Evolutionary conservation across 2,329 filamentous ascomycete species (phyloP), one percentile per base, ranked within the genome.

Genomic region (Penicillium concentricum): DNA sequence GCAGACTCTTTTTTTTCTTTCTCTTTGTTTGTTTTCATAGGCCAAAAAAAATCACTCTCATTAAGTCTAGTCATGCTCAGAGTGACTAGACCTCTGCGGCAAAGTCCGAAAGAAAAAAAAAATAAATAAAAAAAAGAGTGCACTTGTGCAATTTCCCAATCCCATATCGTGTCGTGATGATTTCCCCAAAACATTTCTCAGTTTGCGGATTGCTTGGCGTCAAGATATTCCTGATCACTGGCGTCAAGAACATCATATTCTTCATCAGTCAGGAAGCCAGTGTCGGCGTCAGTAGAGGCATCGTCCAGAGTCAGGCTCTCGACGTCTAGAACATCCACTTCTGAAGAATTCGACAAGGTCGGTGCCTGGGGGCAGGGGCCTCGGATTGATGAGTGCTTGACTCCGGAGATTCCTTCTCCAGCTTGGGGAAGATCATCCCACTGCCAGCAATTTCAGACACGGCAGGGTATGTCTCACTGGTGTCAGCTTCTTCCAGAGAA

Each of bases 161-260:
- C 43, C 56, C 59, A 58, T 64, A 46, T 49, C 51, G 32, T 60
- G 43, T 62, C 54, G 47, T 59, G 32, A 35, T 26, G 46, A 22
- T 34, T 41, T 16, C 20, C 24, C 13, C 18, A 49, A 35, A 51
- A 42, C 13, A 13, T 37, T 35, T 15, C 16, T 48, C 57, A 66
- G 37, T 61, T 56, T 20, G 62, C n/a, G 41, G 66, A 65, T 9
- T 69, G 68, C 37, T 67, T 65, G 24, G 68, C 84, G 60, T 82
- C 81, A 50, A 85, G 73, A 64, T 84, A 88, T 72, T 97, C 93
- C 74, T 96, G 90, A 65, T 97, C 93, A 57, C 91, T 96, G 42
- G 92, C 93, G 78, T 97, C 92, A 44, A 97, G 85, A 63, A 97
- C 92, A 69, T 99, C 94, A 74, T 97, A 99, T 78, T 99, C 94